Conservation (phyloP, 2,329 filamentous ascomycete genomes). For the Apiospora malaysiana region DNA sequence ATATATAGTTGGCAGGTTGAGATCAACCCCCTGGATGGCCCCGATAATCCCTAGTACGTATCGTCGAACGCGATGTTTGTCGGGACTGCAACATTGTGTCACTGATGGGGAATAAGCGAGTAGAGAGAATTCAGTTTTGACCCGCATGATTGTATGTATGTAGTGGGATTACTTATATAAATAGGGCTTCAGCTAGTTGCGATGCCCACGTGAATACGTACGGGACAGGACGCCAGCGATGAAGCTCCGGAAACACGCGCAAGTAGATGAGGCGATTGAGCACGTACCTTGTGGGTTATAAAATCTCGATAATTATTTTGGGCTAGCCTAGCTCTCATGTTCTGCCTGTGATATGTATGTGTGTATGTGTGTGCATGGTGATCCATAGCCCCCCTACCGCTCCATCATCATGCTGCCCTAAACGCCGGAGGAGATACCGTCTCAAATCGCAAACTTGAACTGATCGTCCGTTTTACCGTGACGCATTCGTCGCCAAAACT, state of each 20-base stretch:
- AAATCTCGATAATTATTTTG: not conserved
- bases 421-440: not conserved
- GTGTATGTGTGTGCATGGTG: no score
- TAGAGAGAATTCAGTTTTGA: not conserved
- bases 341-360: no score
- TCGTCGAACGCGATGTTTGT: no score
- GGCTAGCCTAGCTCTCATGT: not conserved
- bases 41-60: no score
- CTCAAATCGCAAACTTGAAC: not conserved
- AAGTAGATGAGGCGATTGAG: not conserved
- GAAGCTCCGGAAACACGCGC: not conserved
- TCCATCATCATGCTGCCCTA: not conserved
- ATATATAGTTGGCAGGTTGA: no score
- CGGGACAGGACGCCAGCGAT: not conserved
- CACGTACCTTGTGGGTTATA: not conserved
- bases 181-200: not conserved
- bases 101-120: not conserved
- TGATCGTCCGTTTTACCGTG: not conserved
- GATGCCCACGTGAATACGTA: not conserved
- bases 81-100: no score
- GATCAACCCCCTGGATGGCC: no score
- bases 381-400: no score
- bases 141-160: not conserved
- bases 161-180: no score
- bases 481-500: not conserved